A percentile compares a stretch with the other conserved stretches of the same genome.
phyloP scores from a whole-genome alignment of 2,329 filamentous ascomycete genomes.

The Alternaria ethzedia region DNA sequence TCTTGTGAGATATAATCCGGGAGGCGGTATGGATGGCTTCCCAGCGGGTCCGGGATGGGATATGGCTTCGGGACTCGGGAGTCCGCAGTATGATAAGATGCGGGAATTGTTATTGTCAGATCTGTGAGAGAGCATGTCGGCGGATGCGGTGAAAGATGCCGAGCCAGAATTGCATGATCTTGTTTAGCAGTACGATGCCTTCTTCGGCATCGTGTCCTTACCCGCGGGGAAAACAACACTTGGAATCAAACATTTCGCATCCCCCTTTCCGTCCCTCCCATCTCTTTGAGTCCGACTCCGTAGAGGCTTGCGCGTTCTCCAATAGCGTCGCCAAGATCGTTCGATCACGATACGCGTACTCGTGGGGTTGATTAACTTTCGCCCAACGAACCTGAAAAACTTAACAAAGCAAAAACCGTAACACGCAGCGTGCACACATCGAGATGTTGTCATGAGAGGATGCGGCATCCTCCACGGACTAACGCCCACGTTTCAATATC shows the following conservation, averaged over 20 bases:
- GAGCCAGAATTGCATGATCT: not conserved
- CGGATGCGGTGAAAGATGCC: not conserved
- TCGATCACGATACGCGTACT: not conserved
- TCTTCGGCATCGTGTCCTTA: not conserved
- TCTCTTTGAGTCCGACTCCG: not conserved
- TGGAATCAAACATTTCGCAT: not conserved
- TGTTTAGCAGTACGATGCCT: not conserved
- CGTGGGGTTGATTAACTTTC: not conserved
- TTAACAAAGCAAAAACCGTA: not conserved
- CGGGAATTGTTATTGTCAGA: constrained; percentile 17
- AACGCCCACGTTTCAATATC: not conserved
- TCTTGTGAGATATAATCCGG: constrained; percentile 36
- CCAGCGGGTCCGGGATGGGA: constrained; percentile 35
- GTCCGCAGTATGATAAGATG: constrained; percentile 24
- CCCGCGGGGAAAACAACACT: no score
- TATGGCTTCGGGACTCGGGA: constrained; percentile 32
- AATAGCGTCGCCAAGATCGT: not conserved
- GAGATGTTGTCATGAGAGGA: not conserved
- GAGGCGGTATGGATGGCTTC: constrained; percentile 43
- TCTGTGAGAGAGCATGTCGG: not conserved
- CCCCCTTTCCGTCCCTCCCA: not conserved
- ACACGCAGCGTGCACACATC: not conserved
- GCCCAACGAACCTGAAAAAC: not conserved
- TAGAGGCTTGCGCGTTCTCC: not conserved
- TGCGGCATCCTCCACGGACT: not conserved